These are phyloP conservation scores for Heterobasidion irregulare DNA, from an alignment of 1,284 basidiomycete genomes.

Conservation along the genomic window DNA sequence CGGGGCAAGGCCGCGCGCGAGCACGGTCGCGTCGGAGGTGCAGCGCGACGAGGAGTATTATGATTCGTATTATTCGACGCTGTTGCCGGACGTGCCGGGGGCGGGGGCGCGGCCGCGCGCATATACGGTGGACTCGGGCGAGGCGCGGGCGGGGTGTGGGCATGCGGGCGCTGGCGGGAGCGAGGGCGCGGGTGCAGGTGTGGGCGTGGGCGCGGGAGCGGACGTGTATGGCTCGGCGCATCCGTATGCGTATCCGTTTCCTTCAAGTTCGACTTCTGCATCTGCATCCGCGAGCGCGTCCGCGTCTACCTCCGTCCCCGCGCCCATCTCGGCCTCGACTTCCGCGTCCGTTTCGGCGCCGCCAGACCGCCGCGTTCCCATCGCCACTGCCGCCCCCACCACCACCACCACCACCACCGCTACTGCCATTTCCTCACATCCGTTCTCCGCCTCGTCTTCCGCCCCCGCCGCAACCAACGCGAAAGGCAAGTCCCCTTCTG, in stretches of 20 bases:
- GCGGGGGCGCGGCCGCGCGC: not conserved
- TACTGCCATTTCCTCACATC: too few species aligned
- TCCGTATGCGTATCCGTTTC: constrained; percentile 42
- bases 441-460: not conserved
- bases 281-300: constrained; percentile 5
- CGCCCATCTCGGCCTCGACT: too few species aligned
- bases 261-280: constrained; percentile 14
- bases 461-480: not conserved
- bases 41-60: constrained; percentile 28
- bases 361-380: too few species aligned
- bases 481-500: not conserved
- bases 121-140: not conserved
- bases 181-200: not conserved
- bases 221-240: constrained; percentile 15
- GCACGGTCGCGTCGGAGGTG: not conserved
- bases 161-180: not conserved
- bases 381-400: too few species aligned
- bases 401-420: too few species aligned
- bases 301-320: constrained; percentile 15
- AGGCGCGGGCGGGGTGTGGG: not conserved
- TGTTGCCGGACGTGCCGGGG: constrained; percentile 13
- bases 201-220: too few species aligned
- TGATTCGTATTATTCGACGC: constrained; percentile 31
- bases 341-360: too few species aligned
- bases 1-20: not conserved